Evolutionary conservation across 2,329 filamentous ascomycete genomes (phyloP), one percentile per base, ranked within the genome.

Genomic region (Pseudocercospora musae): DNA sequence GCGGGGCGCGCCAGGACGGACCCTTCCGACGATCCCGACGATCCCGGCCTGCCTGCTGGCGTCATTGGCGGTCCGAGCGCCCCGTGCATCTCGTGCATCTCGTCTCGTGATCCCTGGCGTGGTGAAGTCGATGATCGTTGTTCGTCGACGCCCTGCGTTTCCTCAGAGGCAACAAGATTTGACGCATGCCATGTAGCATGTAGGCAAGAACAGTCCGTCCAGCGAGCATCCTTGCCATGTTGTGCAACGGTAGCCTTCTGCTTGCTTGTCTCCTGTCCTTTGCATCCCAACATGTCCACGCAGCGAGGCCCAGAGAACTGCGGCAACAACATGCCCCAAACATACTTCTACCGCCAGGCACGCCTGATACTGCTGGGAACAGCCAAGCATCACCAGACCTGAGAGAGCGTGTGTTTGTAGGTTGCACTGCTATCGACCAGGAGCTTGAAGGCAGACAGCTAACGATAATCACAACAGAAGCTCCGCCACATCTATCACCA

Each of bases 401-500:
- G 15, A 54, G 58, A 40, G 62, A 63, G 18, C 53, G 58, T 21
- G 62, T 63, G 15, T 63, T 63, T 15, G 60, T 63, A 54, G 3
- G 57, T 27, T 9, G 4, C 18, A 3, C 18, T 9, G 4, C 20
- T 25, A 13, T 25, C 3, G 20, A 25, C 9, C 1, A 18, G 4
- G 8, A 13, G 20, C 11, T 23, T 11, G 44, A 5, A 23, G 9
- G 4, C 18, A 21, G 20, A 40, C 37, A 48, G 20, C 59, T 62
- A 44, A 62, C 44, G 54, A 33, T 27, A 58, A 33, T 27, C 40
- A 46, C 54, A 11, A 59, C 75, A 84, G 79, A 87, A 84, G 6
- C 85, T 99, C 60, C 88, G 92, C 71, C 94, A 99, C 77, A 88
- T 98, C 72, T 95, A 91, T 78, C 93, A 97, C 75, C 93, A 96